Base-by-base conservation (phyloP, 306 rosid species). In the Vigna radiata region DNA sequence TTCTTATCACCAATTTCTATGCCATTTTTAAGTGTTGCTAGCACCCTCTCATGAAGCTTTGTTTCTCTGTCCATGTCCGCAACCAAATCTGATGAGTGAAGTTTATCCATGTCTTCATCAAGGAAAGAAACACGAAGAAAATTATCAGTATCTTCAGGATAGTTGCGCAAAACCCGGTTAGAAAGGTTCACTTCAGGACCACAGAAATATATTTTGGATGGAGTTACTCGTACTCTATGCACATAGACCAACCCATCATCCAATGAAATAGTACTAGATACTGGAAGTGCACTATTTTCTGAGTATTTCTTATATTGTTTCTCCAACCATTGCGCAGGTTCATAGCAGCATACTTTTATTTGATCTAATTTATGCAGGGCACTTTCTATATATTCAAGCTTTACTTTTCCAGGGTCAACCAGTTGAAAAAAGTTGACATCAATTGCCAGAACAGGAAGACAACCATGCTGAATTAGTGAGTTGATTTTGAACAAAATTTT, bases 151-250 rank as follows among this genome's bases (percentile, higher is more conserved):
- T 86, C 61, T 33, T 41, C 9, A 46, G 65, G 74, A 77, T 72
- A 89, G 6, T 85, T 36, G 64, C 96, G 96, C 18, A 91, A 67
- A 14, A 94, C 90, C 54, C 94, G 94, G 68, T 94, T 94, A 5
- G 98, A 94, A 70, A 90, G 89, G 73, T 90, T 94, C 6, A 90
- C 81, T 80, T 94, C 97, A 7, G 97, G 98, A 70, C 97, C 96
- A 55, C 83, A 77, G 27, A 82, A 90, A 50, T 85, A 88, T 52
- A 91, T 85, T 63, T 83, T 87, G 10, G 85, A 85, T 46, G 98
- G 90, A 37, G 97, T 94, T 46, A 94, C 76, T 82, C 87, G 89
- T 62, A 86, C 87, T 86, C 92, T 94, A 18, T 72, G 87, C 29
- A 91, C 87, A 76, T 94, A 87, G 17, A 88, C 87, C 85, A 94